A percentile compares a stretch with the other conserved stretches of the same genome.
These are phyloP conservation scores for Actinomucor elegans DNA, from an alignment of 371 early-diverging fungal species.

Conservation along the genomic window DNA sequence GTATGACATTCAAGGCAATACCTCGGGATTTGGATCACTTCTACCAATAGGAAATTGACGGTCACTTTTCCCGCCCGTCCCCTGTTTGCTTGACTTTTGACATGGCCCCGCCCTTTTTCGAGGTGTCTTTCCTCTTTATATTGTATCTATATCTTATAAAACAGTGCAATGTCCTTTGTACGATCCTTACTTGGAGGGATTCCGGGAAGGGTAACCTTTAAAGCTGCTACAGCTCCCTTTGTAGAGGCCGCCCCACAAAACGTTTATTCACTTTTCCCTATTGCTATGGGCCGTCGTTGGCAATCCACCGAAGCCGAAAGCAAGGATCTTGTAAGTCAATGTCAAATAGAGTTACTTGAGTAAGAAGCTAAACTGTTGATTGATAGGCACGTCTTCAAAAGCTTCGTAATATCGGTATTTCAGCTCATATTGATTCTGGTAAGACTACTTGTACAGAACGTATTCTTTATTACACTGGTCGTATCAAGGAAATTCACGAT, in stretches of 20 bases:
- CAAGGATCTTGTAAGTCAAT: constrained; percentile 37
- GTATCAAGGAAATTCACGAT: constrained; percentile 96
- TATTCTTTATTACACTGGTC: constrained; percentile 94
- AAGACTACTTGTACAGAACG: constrained; percentile 98
- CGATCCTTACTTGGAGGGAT: constrained; percentile 48
- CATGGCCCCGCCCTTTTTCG: constrained; percentile 1
- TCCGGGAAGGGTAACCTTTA: constrained; percentile 36
- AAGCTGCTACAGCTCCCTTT: constrained; percentile 26
- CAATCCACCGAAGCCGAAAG: constrained; percentile 39
- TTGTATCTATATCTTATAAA: background rate
- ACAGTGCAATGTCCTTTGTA: constrained; percentile 42
- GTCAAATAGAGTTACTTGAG: background rate
- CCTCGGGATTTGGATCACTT: too few species aligned
- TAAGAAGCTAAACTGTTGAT: background rate
- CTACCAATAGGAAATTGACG: too few species aligned
- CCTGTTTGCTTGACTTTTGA: constrained; percentile 9
- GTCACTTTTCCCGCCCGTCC: constrained; percentile 6
- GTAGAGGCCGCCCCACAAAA: constrained; percentile 25
- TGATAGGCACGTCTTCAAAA: constrained; percentile 54
- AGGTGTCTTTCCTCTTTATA: background rate
- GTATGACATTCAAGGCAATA: too few species aligned
- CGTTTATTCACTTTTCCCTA: constrained; percentile 35
- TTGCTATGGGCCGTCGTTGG: constrained; percentile 35
- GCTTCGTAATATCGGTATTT: constrained; percentile 96
- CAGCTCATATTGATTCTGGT: constrained; percentile 98